These are phyloP conservation scores for Rutstroemia sp. DNA, from an alignment of 2,329 filamentous ascomycete genomes.

Conservation along the genomic window DNA sequence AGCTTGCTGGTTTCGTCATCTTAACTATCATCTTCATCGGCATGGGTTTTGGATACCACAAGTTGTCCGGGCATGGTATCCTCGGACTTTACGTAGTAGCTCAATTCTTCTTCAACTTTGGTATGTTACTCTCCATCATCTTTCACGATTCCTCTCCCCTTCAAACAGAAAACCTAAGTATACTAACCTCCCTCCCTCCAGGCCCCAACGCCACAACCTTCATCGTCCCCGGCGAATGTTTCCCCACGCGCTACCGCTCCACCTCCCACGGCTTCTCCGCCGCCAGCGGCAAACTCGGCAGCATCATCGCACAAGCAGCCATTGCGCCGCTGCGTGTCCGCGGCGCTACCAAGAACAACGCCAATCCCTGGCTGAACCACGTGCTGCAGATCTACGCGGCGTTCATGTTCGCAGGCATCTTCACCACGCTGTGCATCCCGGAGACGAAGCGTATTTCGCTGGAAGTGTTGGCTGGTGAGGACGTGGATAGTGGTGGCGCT, in stretches of 20 bases:
- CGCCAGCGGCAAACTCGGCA: slow-evolving; percentile 59
- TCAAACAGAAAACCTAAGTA: not conserved
- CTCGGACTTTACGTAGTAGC: slow-evolving; percentile 56
- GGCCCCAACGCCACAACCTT: slow-evolving; percentile 32
- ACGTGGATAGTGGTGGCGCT: not conserved
- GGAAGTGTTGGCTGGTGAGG: slow-evolving; percentile 61
- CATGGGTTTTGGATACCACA: slow-evolving; percentile 53
- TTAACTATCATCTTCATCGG: slow-evolving; percentile 56
- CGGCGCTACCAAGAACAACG: slow-evolving; percentile 26
- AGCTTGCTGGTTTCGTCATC: slow-evolving; percentile 54
- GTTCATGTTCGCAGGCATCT: slow-evolving; percentile 69
- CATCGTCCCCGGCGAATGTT: slow-evolving; percentile 57
- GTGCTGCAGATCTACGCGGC: slow-evolving; percentile 72
- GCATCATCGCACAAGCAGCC: slow-evolving; percentile 58
- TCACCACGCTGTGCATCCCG: slow-evolving; percentile 64
- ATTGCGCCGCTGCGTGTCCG: slow-evolving; percentile 46
- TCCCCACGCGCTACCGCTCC: slow-evolving; percentile 54
- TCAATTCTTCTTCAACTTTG: slow-evolving; percentile 62
- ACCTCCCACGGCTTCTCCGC: slow-evolving; percentile 61
- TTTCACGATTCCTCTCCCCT: not conserved
- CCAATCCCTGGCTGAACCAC: slow-evolving; percentile 52
- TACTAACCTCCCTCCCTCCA: not conserved
- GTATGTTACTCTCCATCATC: not conserved
- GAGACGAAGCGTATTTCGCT: slow-evolving; percentile 71
- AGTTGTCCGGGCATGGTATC: slow-evolving; percentile 41